Evolutionary conservation across 2,329 filamentous ascomycete genomes (phyloP).

Genomic region (Colletotrichum noveboracense): DNA sequence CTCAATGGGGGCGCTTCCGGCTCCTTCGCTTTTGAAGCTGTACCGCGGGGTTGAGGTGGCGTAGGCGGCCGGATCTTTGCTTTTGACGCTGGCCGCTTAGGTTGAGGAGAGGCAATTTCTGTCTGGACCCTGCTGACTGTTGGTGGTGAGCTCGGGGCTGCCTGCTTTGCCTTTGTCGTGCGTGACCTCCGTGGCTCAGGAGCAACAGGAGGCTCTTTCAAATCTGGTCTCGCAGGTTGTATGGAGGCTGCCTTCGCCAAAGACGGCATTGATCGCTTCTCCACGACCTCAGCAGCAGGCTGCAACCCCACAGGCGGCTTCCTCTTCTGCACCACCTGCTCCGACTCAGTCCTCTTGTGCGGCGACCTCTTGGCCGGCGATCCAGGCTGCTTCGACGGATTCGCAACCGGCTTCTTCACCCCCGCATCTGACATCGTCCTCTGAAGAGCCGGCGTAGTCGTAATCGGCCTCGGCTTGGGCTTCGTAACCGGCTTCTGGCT

Average conservation of each 20-base stretch:
- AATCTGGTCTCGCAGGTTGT: not conserved
- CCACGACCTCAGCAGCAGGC: not conserved
- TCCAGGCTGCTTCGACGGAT: not conserved
- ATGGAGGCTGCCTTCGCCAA: not conserved
- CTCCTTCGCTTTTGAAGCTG: not conserved
- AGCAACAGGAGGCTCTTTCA: not conserved
- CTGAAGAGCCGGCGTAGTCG: not conserved
- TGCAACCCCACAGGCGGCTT: not conserved
- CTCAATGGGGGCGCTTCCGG: not conserved
- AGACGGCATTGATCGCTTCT: not conserved
- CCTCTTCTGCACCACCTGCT: not conserved
- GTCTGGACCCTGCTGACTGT: conserved; percentile 22
- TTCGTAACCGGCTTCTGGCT: not conserved
- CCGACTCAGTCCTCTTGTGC: not conserved
- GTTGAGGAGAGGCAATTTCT: conserved; percentile 36
- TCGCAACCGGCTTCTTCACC: not conserved
- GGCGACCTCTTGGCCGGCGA: not conserved
- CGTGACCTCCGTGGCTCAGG: conserved; percentile 12
- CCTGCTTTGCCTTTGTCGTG: not conserved
- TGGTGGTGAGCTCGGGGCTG: conserved; percentile 22
- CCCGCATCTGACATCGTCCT: not conserved
- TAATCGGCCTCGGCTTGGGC: not conserved
- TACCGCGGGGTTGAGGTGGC: conserved; percentile 38
- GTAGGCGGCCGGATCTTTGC: conserved; percentile 35
- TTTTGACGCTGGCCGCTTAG: conserved; percentile 30